phyloP scores from a whole-genome alignment of 495 filamentous ascomycete species.

The Aspergillus baeticus region DNA sequence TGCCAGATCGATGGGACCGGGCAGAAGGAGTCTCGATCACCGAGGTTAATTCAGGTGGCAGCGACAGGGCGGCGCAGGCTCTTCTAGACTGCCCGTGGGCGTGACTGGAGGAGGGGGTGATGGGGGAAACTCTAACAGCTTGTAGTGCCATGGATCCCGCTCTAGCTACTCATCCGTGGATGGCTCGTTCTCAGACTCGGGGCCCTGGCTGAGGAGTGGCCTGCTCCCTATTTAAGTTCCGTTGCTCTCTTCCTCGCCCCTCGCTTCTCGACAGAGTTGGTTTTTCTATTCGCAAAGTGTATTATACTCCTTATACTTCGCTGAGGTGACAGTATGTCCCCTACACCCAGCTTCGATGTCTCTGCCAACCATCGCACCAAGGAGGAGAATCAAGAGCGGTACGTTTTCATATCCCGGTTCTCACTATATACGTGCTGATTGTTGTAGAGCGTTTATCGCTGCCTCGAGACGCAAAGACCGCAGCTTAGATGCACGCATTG shows the following conservation, averaged over 20 bases:
- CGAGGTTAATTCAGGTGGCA: too few relatives aligned
- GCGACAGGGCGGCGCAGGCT: too few relatives aligned
- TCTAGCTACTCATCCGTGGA: neutral
- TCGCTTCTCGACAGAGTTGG: neutral
- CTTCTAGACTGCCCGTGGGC: too few relatives aligned
- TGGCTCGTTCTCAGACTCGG: neutral
- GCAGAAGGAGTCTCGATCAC: too few relatives aligned
- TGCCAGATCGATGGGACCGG: too few relatives aligned
- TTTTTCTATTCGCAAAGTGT: too few relatives aligned
- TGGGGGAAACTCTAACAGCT: constrained; percentile 3
- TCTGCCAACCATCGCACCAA: constrained; percentile 40
- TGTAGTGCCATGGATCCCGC: constrained; percentile 5
- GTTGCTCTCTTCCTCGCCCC: neutral
- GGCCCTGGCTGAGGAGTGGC: neutral
- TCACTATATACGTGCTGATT: neutral
- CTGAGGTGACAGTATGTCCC: constrained; percentile 23
- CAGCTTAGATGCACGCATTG: constrained; percentile 82
- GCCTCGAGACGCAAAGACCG: constrained; percentile 90
- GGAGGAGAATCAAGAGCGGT: constrained; percentile 92
- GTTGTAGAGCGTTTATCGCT: constrained; percentile 80
- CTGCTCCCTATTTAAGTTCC: neutral
- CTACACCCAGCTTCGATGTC: constrained; percentile 36
- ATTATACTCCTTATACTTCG: neutral
- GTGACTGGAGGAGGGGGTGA: too few relatives aligned
- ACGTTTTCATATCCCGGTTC: constrained; percentile 19